A percentile compares a stretch with the other conserved stretches of the same genome.
Conservation (phyloP, 2,329 filamentous ascomycete species). For the Fusarium illudens region DNA sequence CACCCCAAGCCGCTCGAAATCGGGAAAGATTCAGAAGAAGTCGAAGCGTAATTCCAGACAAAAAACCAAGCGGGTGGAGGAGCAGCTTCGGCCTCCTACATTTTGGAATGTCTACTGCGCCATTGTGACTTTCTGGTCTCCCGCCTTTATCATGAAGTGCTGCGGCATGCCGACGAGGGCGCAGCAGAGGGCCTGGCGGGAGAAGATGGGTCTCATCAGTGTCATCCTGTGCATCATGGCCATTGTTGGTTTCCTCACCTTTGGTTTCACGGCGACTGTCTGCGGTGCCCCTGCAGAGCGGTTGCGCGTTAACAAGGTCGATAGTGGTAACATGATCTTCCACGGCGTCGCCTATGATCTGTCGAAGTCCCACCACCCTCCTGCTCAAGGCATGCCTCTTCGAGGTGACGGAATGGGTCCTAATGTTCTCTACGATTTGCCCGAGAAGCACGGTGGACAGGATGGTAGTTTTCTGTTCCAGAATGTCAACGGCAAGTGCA, state of each 20-base stretch:
- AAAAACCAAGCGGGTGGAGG: conserved; percentile 62
- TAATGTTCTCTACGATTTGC: conserved; percentile 89
- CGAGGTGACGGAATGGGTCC: conserved; percentile 59
- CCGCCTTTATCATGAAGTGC: conserved; percentile 82
- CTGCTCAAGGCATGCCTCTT: conserved; percentile 78
- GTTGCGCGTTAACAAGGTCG: conserved; percentile 84
- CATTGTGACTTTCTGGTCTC: conserved; percentile 93
- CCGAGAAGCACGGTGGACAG: conserved; percentile 81
- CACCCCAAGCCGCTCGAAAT: conserved; percentile 52
- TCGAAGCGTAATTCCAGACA: conserved; percentile 55
- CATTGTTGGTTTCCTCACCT: conserved; percentile 93
- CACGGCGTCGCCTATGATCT: conserved; percentile 92
- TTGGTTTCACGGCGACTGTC: conserved; percentile 91
- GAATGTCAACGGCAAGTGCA: conserved; percentile 97
- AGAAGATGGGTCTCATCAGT: conserved; percentile 97
- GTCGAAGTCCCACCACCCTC: conserved; percentile 77
- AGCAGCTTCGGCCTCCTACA: conserved; percentile 80
- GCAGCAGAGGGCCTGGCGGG: conserved; percentile 92
- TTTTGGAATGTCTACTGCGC: conserved; percentile 97
- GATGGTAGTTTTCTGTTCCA: conserved; percentile 98
- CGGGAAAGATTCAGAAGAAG: conserved; percentile 72
- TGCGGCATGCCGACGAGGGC: conserved; percentile 86
- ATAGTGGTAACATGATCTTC: conserved; percentile 90
- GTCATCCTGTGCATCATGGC: conserved; percentile 89
- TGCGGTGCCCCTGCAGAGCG: conserved; percentile 78